Evolutionary conservation across 108 stramenopile species (phyloP), one percentile per base, ranked within the genome.

Genomic region (Stephanodiscus minutulus): DNA sequence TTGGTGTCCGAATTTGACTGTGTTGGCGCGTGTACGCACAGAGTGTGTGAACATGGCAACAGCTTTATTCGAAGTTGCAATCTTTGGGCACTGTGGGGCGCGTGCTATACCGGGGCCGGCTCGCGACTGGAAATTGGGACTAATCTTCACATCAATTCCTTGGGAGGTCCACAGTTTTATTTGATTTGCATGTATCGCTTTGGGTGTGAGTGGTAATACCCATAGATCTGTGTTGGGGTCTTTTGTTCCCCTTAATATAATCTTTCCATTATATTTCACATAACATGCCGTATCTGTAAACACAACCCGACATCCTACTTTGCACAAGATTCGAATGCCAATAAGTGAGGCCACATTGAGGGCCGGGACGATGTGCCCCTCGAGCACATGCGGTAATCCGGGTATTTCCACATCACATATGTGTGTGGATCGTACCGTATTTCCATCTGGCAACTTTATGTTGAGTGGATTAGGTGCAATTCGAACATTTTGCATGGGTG

Each of bases 401-500:
- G 66, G 66, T 0, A 75, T 31, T 15, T 50, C 60, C 0, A 75
- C 27, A 25, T 75, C 56, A 8, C 74, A 55, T 53, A 44, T 60
- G 57, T 75, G 74, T 9, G 74, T 75, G 7, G 74, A 75, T 12
- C 58, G 17, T 8, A 75, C 68, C 0, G 22, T 12, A 18, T 22
- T 25, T 12, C 74, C 74, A 68, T 75, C 27, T 15, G 74, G 74
- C 0, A 75, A 33, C 0, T 41, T 67, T 10, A 75, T 68, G 21
- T 5, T 22, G 0, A 75, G n/a, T 31, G 74, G 74, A 21, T 46
- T 21, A 0, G 46, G 33, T 0, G 74, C 58, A 13, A 7, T 15
- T 0, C 48, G 13, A n/a, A 53, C 35, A 47, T 75, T 75, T 31
- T 20, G 20, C 13, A 55, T 39, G 18, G 44, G 37, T 0, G 47